Evolutionary conservation across 345 rosid genomes (phyloP).

Genomic region (Gynandropsis gynandra): DNA sequence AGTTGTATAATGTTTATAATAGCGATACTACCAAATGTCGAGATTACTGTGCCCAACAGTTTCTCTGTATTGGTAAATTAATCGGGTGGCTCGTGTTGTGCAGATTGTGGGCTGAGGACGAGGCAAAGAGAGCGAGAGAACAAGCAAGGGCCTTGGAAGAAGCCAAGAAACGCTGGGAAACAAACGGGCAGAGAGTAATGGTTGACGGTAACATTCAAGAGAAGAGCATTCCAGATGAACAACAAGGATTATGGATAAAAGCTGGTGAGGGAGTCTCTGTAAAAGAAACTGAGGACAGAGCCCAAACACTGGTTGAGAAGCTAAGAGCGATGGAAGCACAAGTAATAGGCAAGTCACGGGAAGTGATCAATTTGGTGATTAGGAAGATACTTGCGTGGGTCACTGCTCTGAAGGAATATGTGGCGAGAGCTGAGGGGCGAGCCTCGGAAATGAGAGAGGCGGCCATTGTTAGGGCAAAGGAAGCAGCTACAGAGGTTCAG

Average conservation of each 20-base stretch:
- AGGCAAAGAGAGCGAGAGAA: constrained; percentile 81
- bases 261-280: constrained; percentile 39
- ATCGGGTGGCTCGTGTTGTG: constrained; percentile 7
- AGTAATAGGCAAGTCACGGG: constrained; percentile 49
- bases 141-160: constrained; percentile 79
- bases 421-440: constrained; percentile 22
- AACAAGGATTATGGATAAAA: constrained; percentile 38
- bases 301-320: constrained; percentile 49
- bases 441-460: constrained; percentile 34
- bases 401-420: constrained; percentile 40
- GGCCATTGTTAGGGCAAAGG: constrained; percentile 25
- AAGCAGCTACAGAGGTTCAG: constrained; percentile 49
- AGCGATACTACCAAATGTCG: constrained; percentile 8
- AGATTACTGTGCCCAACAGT: background rate
- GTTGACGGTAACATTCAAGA: constrained; percentile 76
- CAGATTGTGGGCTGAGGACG: constrained; percentile 98
- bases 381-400: constrained; percentile 41
- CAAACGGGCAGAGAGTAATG: constrained; percentile 69
- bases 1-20: background rate
- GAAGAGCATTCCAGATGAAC: constrained; percentile 35
- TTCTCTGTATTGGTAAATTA: background rate
- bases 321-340: constrained; percentile 48
- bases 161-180: constrained; percentile 86
- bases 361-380: constrained; percentile 41
- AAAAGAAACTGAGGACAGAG: constrained; percentile 57